These are phyloP conservation scores for Cinnamomum micranthum DNA, from an alignment of 164 flowering plant species.

Conservation along the genomic window DNA sequence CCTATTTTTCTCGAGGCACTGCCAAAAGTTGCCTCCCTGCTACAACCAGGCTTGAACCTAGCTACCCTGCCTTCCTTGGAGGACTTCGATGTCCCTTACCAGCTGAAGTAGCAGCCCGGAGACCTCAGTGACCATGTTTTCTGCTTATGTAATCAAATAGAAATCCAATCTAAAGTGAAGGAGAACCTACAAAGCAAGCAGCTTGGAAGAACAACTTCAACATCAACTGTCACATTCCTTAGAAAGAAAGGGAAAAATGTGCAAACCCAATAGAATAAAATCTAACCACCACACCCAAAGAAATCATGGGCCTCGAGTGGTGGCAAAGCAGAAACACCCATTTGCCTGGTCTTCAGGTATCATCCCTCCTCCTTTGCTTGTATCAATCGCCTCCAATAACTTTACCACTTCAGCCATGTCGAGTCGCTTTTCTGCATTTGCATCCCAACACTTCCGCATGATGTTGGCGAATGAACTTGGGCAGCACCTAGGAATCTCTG, in stretches of 20 bases:
- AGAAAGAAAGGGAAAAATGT: neutral
- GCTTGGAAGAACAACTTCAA: neutral
- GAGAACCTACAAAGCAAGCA: neutral
- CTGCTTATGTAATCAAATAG: neutral
- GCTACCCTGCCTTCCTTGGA: too few species aligned
- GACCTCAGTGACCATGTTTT: neutral
- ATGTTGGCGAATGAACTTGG: slow-evolving; percentile 65
- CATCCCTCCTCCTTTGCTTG: slow-evolving; percentile 96
- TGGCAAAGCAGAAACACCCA: slow-evolving; percentile 55
- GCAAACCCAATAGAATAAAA: neutral
- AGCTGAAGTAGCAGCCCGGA: too few species aligned
- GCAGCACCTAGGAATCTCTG: slow-evolving; percentile 82
- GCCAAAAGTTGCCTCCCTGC: neutral
- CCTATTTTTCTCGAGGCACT: too few species aligned
- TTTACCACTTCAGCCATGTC: slow-evolving; percentile 86
- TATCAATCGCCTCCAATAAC: slow-evolving; percentile 76
- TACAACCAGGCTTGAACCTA: too few species aligned
- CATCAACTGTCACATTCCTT: neutral
- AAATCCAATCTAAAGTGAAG: neutral
- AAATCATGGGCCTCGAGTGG: slow-evolving; percentile 59
- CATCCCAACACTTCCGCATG: slow-evolving; percentile 90
- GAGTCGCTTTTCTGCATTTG: slow-evolving; percentile 65
- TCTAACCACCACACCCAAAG: neutral
- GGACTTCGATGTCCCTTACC: too few species aligned
- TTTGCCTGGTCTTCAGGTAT: slow-evolving; percentile 67